Base-by-base conservation (phyloP, 2,329 filamentous ascomycete genomes). In the Arthrinium puccinioides region DNA sequence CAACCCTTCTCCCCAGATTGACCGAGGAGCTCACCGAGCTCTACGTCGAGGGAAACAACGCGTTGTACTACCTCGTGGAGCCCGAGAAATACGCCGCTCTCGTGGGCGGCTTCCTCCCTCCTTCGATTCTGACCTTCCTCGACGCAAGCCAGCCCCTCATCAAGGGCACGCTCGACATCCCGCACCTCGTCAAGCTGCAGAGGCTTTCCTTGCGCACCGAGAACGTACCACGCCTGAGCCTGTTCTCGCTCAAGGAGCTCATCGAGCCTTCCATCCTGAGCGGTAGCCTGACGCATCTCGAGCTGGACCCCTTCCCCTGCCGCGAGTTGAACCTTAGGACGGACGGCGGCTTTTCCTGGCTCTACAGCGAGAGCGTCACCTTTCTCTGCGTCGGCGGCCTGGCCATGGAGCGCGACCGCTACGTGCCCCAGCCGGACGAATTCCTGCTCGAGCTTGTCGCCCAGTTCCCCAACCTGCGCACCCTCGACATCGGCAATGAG, bases 351-450 rank as follows among this genome's bases (percentile, higher is more conserved):
- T 62, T 84, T 14, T 29, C 34, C 27, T 57, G 52, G 53, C 34
- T 56, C 29, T 43, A 14, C 23, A 51, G 51, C 39, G 25, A 47
- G 2, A 36, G 39, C n/a, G 31, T 57, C 23, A 47, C 32, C 5
- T 48, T 46, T 24, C 43, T 57, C 9, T 44, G 40, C 19, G 8
- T 56, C 13, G 42, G 45, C 21, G 83, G 82, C 3, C 62, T 85
- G 9, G 80, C 79, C 0, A 79, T 80, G 1, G 82, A 40, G 1
- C 39, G 32, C 16, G 34, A 36, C 10, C 28, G 40, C 3, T 27
- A 41, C 15, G 31, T 36, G 4, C 20, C 34, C 8, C 35, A 21
- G 8, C 27, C 47, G 6, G 49, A 54, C 15, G 41, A 44, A 10
- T 24, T 29, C 1, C 26, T 56, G 14, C 21, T 44, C 13, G 25